Percentiles rank a stretch among this genome's conserved stretches.
These are phyloP conservation scores for Trypanosomatidae sp. DNA, from an alignment of 208 protist genomes.

Conservation along the genomic window DNA sequence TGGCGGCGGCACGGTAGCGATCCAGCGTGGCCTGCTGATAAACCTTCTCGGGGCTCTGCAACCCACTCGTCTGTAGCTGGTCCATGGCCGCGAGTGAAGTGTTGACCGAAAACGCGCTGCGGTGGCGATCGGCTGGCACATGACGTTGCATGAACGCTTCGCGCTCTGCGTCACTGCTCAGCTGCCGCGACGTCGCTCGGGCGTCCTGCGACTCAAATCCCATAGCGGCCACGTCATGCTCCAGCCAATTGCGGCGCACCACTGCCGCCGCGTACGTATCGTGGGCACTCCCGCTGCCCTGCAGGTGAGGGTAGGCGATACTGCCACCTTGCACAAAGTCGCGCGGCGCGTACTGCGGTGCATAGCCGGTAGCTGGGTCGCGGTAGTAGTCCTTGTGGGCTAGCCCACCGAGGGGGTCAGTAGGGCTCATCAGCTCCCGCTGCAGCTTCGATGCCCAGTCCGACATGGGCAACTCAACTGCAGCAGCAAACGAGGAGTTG, in stretches of 20 bases:
- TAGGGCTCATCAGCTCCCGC: slow-evolving; percentile 68
- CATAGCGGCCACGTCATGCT: slow-evolving; percentile 57
- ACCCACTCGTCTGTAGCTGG: slow-evolving; percentile 60
- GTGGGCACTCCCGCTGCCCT: slow-evolving; percentile 10
- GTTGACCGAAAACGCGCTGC: slow-evolving; percentile 27
- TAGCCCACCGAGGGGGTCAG: slow-evolving; percentile 74
- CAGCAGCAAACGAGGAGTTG: background rate
- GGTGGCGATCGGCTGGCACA: slow-evolving; percentile 36
- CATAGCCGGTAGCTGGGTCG: slow-evolving; percentile 70
- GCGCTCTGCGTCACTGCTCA: slow-evolving; percentile 38
- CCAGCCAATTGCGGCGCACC: slow-evolving; percentile 46
- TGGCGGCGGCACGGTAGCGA: slow-evolving; percentile 38
- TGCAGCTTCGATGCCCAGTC: slow-evolving; percentile 78
- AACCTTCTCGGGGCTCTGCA: slow-evolving; percentile 39
- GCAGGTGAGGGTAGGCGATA: slow-evolving; percentile 65
- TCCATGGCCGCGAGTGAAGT: slow-evolving; percentile 35
- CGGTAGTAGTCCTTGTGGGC: slow-evolving; percentile 90
- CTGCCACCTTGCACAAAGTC: slow-evolving; percentile 70
- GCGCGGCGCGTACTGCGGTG: slow-evolving; percentile 83
- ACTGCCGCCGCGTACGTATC: slow-evolving; percentile 45
- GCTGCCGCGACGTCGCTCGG: slow-evolving; percentile 34
- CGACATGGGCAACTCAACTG: background rate
- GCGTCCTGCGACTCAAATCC: slow-evolving; percentile 23
- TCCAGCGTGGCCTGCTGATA: slow-evolving; percentile 53
- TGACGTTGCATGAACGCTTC: slow-evolving; percentile 29